Conservation (phyloP, 2,329 filamentous ascomycete species). For the Fusarium sp. region DNA sequence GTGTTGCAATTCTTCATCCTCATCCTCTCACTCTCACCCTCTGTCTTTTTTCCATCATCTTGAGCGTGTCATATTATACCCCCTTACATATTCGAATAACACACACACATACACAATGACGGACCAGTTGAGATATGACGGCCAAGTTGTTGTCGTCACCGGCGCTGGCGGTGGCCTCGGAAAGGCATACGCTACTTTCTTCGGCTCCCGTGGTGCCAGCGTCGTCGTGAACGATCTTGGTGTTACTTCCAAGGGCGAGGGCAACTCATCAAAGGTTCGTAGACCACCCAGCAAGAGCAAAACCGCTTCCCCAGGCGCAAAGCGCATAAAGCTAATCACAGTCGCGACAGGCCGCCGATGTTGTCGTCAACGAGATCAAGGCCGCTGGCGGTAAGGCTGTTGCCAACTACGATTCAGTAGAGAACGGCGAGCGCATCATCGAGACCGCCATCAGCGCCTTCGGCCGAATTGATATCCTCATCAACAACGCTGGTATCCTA, state of each 20-base stretch:
- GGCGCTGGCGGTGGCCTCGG: conserved; percentile 82
- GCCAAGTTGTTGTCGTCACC: conserved; percentile 84
- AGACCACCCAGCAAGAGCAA: not conserved
- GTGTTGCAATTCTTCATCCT: not conserved
- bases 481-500: conserved; percentile 98
- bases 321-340: conserved; percentile 35
- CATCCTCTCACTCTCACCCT: not conserved
- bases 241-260: conserved; percentile 91
- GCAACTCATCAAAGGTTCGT: conserved; percentile 81
- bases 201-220: conserved; percentile 88
- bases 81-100: conserved; percentile 10
- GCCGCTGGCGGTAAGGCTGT: conserved; percentile 92
- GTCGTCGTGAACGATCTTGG: conserved; percentile 98
- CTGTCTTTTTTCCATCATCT: conserved; percentile 15
- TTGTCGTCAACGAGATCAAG: conserved; percentile 84
- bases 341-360: conserved; percentile 73
- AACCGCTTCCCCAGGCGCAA: not conserved
- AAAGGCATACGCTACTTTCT: conserved; percentile 87
- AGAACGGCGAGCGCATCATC: conserved; percentile 93
- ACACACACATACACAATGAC: conserved; percentile 58
- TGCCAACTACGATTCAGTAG: conserved; percentile 95
- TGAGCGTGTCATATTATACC: conserved; percentile 30
- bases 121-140: conserved; percentile 79
- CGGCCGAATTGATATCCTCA: conserved; percentile 89
- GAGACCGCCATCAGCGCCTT: conserved; percentile 82